phyloP scores from a whole-genome alignment of 371 early-diverging fungal species.

The Lichtheimia ornata region DNA sequence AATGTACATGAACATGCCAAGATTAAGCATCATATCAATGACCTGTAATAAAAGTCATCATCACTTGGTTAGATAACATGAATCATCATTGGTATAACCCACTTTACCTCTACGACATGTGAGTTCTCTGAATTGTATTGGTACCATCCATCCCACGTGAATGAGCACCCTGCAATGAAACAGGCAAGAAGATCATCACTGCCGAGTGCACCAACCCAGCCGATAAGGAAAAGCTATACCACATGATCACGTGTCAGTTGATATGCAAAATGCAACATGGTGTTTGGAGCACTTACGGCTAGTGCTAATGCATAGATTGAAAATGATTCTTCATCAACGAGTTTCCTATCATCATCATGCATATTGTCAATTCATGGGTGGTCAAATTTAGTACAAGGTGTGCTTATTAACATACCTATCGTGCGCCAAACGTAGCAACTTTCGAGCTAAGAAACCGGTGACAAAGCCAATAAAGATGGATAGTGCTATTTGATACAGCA shows the following conservation, averaged over 20 bases:
- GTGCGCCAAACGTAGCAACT: constrained; percentile 70
- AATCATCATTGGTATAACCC: not conserved
- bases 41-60: constrained; percentile 28
- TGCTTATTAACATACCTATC: constrained; percentile 28
- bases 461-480: constrained; percentile 76
- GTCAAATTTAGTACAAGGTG: not conserved
- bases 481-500: constrained; percentile 75
- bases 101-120: constrained; percentile 70
- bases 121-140: constrained; percentile 77
- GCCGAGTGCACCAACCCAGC: constrained; percentile 73
- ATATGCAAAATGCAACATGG: constrained; percentile 1
- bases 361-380: constrained; percentile 2
- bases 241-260: too few relatives aligned
- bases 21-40: constrained; percentile 84
- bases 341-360: constrained; percentile 27
- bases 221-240: constrained; percentile 70
- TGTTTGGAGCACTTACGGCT: constrained; percentile 48
- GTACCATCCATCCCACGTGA: constrained; percentile 91
- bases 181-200: constrained; percentile 89
- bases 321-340: constrained; percentile 91
- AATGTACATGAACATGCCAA: constrained; percentile 88
- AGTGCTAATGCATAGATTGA: constrained; percentile 84
- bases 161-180: constrained; percentile 86
- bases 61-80: not conserved
- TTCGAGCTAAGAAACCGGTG: constrained; percentile 74